These are phyloP conservation scores for Pichia sp. DNA, from an alignment of 1,139 yeast genomes.

Conservation along the genomic window DNA sequence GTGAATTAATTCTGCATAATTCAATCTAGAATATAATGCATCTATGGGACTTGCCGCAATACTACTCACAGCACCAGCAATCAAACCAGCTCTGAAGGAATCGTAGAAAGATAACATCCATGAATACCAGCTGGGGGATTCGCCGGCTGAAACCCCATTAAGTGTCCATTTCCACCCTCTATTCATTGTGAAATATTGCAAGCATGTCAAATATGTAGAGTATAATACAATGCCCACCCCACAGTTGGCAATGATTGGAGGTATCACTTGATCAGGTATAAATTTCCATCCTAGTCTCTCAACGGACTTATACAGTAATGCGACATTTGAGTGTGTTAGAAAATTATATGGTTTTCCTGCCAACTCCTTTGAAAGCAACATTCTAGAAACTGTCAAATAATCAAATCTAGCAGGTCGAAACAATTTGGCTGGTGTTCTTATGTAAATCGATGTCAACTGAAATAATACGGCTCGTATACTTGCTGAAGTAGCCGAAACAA, in stretches of 20 bases:
- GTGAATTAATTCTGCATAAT: slow-evolving; percentile 67
- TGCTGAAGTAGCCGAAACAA: slow-evolving; percentile 63
- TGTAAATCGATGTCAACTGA: slow-evolving; percentile 68
- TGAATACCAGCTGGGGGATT: slow-evolving; percentile 9
- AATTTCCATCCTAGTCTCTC: slow-evolving; percentile 79
- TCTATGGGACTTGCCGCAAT: slow-evolving; percentile 93
- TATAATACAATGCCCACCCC: slow-evolving; percentile 81
- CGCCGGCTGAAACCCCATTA: slow-evolving; percentile 5
- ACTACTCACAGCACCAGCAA: slow-evolving; percentile 83
- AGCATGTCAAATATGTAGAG: slow-evolving; percentile 61
- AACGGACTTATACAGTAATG: slow-evolving; percentile 62
- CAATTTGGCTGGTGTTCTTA: slow-evolving; percentile 76
- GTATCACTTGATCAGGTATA: slow-evolving; percentile 75
- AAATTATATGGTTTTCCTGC: slow-evolving; percentile 54
- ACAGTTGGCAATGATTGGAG: slow-evolving; percentile 82
- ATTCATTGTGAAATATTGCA: slow-evolving; percentile 27
- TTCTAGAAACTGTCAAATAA: slow-evolving; percentile 60
- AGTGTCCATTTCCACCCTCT: slow-evolving; percentile 20
- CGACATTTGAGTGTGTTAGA: slow-evolving; percentile 70
- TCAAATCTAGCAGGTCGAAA: slow-evolving; percentile 90
- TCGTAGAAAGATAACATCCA: slow-evolving; percentile 15
- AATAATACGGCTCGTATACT: slow-evolving; percentile 77
- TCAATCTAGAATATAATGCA: slow-evolving; percentile 78
- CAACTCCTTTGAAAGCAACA: slow-evolving; percentile 38
- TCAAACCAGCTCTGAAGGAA: slow-evolving; percentile 70